Evolutionary conservation across 371 early-diverging fungal genomes (phyloP).

Genomic region (Blakeslea trispora): DNA sequence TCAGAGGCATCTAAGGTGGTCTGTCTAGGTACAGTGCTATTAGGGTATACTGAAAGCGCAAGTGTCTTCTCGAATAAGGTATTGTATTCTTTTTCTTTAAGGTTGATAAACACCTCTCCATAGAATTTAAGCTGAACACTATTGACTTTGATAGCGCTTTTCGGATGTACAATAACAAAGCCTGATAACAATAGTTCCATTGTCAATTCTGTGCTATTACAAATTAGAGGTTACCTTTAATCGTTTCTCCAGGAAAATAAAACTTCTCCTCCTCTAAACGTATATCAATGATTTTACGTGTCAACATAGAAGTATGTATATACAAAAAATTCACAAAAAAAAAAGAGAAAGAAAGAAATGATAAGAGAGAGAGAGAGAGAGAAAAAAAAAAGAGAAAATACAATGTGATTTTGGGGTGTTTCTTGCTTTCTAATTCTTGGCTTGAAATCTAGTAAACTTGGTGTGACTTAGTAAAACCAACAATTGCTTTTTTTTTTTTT

Average conservation of each 20-base stretch:
- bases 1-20: conserved; percentile 38
- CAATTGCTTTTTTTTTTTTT: too few species aligned
- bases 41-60: conserved; percentile 23
- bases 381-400: not conserved
- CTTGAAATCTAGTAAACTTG: not conserved
- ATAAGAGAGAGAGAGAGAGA: conserved; percentile 1
- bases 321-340: too few species aligned
- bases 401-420: not conserved
- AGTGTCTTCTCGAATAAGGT: conserved; percentile 38
- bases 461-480: too few species aligned
- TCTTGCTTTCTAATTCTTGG: not conserved
- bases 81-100: conserved; percentile 45
- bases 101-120: conserved; percentile 35
- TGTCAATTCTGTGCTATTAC: too few species aligned
- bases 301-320: conserved; percentile 17
- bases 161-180: conserved; percentile 39
- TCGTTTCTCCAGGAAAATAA: conserved; percentile 51
- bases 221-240: too few species aligned
- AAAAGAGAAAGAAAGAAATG: not conserved
- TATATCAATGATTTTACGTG: conserved; percentile 40
- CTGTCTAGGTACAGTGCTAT: conserved; percentile 14
- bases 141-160: conserved; percentile 47
- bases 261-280: conserved; percentile 49
- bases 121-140: conserved; percentile 39
- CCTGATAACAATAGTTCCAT: conserved; percentile 30